Conservation (phyloP, 2,329 filamentous ascomycete genomes). For the Claviceps sp. region DNA sequence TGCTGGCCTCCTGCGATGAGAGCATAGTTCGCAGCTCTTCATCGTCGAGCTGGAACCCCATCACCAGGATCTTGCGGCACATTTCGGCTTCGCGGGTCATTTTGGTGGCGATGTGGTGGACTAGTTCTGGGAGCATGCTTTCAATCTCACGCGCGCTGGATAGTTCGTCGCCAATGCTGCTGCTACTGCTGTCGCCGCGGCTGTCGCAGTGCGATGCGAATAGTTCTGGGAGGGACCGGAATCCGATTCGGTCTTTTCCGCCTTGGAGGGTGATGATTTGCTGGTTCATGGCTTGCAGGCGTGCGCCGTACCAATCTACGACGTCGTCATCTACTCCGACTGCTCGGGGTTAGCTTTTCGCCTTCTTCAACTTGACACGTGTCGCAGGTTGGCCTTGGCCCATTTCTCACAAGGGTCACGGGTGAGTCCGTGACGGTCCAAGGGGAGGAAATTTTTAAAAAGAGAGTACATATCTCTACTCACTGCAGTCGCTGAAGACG, state of each 20-base stretch:
- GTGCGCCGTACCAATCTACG: conserved; percentile 25
- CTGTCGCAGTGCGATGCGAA: conserved; percentile 13
- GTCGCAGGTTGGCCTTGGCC: not conserved
- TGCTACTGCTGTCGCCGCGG: no score
- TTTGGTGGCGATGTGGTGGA: conserved; percentile 16
- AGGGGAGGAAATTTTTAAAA: not conserved
- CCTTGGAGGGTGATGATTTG: conserved; percentile 12
- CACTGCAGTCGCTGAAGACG: conserved; percentile 28
- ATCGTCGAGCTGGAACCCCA: conserved; percentile 22
- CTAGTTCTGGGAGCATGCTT: conserved; percentile 27
- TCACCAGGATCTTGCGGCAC: conserved; percentile 19
- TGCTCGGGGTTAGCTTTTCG: conserved; percentile 2
- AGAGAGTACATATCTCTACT: conserved; percentile 4
- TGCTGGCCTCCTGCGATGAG: conserved; percentile 16
- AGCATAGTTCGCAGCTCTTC: conserved; percentile 13
- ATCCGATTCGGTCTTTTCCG: conserved; percentile 13
- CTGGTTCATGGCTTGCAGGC: conserved; percentile 24
- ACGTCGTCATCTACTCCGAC: conserved; percentile 29
- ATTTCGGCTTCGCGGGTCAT: conserved; percentile 16
- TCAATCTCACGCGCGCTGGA: conserved; percentile 7
- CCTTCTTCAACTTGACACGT: not conserved
- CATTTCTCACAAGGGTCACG: not conserved
- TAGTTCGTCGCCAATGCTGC: not conserved
- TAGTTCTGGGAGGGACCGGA: conserved; percentile 16
- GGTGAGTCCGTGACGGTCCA: no score